Base-by-base conservation (phyloP, 345 rosid genomes). In the Melaleuca alternifolia region DNA sequence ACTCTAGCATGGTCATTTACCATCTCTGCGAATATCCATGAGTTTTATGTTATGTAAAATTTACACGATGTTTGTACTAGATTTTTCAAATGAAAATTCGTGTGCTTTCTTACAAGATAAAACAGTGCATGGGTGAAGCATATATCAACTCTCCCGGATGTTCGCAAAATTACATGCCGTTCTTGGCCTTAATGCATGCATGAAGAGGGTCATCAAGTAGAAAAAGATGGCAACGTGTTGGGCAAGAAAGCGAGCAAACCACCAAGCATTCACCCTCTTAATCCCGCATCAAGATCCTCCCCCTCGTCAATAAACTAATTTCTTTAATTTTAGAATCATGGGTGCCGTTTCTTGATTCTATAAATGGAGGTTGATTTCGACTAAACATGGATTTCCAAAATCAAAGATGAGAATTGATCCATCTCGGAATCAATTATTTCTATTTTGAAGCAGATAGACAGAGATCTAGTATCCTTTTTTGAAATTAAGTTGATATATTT, bases 131-230 rank as follows among this genome's bases (percentile, higher is more conserved):
- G 59, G 26, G 54, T 5, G 30, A 26, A n/a, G 65, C 30, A 11
- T 5, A 11, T 15, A 14, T 59, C 65, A n/a, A n/a, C 65, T 26
- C 65, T 59, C 12, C 11, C 33, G 52, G 26, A 51, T 24, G n/a
- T 37, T 54, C 65, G 41, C 30, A 21, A 75, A 93, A 97, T 94
- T 93, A 97, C 99, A 95, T 88, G 99, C 98, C 99, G 95, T 96
- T 91, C 99, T 93, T 50, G 99, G 98, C 92, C 99, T 97, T 77
- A 97, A 1, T 46, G 93, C 89, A 89, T 97, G 94, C 95, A 96
- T 92, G 85, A 94, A 75, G 30, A 91, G 96, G 4, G 98, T 96
- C 99, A 95, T 94, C 83, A 95, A 83, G 88, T 96, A 93, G 87
- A 95, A 96, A 85, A 93, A 87, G 46, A 94, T 24, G 71, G 99